These are phyloP conservation scores for Cucumis melo DNA, from an alignment of 306 rosid species.

Conservation along the genomic window DNA sequence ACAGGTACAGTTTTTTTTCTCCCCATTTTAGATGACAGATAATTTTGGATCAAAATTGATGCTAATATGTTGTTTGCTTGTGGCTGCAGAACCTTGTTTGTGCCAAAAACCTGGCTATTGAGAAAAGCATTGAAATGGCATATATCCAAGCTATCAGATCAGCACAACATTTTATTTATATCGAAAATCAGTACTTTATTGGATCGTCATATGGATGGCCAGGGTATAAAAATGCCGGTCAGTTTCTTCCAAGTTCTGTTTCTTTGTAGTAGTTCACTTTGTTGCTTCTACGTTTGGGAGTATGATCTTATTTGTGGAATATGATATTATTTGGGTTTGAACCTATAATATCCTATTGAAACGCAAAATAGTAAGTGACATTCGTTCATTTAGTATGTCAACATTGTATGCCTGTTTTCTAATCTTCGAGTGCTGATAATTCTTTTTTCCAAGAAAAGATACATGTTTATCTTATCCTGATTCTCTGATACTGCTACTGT, in stretches of 20 bases:
- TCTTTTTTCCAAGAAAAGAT: neutral
- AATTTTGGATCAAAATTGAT: neutral
- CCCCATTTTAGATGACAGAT: neutral
- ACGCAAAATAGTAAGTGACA: neutral
- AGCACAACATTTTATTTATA: slow-evolving; percentile 84
- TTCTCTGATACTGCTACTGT: neutral
- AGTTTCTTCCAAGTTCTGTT: slow-evolving; percentile 6
- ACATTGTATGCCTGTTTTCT: neutral
- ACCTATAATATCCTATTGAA: neutral
- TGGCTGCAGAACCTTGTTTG: slow-evolving; percentile 70
- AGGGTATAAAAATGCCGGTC: slow-evolving; percentile 71
- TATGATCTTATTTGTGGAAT: neutral
- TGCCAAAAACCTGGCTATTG: slow-evolving; percentile 55
- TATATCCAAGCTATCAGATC: slow-evolving; percentile 96
- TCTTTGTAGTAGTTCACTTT: neutral
- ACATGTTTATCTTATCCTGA: neutral
- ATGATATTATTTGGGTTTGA: neutral
- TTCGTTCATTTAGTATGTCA: neutral
- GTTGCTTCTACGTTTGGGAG: neutral
- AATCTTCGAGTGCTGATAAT: neutral
- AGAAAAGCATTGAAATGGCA: slow-evolving; percentile 84
- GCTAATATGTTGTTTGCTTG: slow-evolving; percentile 7
- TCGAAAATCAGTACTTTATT: slow-evolving; percentile 86
- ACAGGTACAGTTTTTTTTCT: slow-evolving; percentile 28
- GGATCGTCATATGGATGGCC: slow-evolving; percentile 97